Evolutionary conservation across 768 basidiomycete genomes (phyloP).

Genomic region (Chlorophyllum brunneum): DNA sequence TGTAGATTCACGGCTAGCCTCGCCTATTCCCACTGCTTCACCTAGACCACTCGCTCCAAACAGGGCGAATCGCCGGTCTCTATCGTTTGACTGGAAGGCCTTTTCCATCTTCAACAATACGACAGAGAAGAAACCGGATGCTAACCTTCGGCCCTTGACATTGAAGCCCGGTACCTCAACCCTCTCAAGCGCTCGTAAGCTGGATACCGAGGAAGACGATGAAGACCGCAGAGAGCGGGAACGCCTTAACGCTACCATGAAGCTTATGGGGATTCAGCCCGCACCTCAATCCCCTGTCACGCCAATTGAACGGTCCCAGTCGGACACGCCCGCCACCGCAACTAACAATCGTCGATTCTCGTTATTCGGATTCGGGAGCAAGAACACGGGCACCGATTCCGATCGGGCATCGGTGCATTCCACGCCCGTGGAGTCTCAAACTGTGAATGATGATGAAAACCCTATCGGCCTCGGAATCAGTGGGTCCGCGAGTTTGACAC

Average conservation of each 20-base stretch:
- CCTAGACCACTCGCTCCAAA: constrained; percentile 12
- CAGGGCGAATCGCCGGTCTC: constrained; percentile 63
- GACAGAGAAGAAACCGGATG: constrained; percentile 61
- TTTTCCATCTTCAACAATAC: constrained; percentile 61
- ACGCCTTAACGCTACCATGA: constrained; percentile 86
- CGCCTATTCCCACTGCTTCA: constrained; percentile 13
- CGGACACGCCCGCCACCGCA: constrained; percentile 24
- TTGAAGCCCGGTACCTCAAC: constrained; percentile 60
- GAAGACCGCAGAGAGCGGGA: constrained; percentile 87
- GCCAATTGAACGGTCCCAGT: constrained; percentile 23
- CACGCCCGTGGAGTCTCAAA: constrained; percentile 27
- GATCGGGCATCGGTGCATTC: constrained; percentile 50
- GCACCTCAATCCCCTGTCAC: constrained; percentile 35
- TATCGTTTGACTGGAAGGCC: constrained; percentile 82
- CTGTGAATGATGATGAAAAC: constrained; percentile 16
- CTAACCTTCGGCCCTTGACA: constrained; percentile 65
- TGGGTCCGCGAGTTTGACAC: constrained; percentile 49
- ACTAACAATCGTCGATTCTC: constrained; percentile 55
- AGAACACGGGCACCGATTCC: constrained; percentile 32
- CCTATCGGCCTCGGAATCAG: constrained; percentile 30
- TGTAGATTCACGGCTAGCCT: constrained; percentile 21
- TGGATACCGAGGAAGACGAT: constrained; percentile 89
- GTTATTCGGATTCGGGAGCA: constrained; percentile 53
- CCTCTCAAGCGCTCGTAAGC: constrained; percentile 64
- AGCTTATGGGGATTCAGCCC: constrained; percentile 88